phyloP scores from a whole-genome alignment of 208 protist genomes.

The Crithidia expoeki region DNA sequence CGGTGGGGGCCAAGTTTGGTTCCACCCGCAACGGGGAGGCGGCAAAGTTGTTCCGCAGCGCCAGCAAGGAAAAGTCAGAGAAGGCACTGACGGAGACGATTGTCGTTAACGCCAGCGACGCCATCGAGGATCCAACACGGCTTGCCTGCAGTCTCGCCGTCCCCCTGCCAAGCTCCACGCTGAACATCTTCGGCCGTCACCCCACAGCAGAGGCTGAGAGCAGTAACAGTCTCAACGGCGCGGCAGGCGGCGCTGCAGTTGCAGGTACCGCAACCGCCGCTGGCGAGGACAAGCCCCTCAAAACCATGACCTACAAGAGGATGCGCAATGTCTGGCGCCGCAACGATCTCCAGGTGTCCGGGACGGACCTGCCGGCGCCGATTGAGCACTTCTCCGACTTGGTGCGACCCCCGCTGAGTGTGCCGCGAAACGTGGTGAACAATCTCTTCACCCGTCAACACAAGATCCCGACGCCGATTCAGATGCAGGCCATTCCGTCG shows the following conservation, averaged over 20 bases:
- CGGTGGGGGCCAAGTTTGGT: slow-evolving; percentile 68
- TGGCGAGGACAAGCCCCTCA: slow-evolving; percentile 51
- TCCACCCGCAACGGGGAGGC: slow-evolving; percentile 48
- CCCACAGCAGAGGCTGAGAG: background rate
- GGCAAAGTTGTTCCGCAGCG: slow-evolving; percentile 62
- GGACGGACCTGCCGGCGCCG: slow-evolving; percentile 76
- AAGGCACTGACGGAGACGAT: slow-evolving; percentile 19
- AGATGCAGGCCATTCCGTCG: slow-evolving; percentile 96
- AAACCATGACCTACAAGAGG: slow-evolving; percentile 76
- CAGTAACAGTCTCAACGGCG: background rate
- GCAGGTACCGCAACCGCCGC: slow-evolving; percentile 5
- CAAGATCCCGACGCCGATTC: slow-evolving; percentile 94
- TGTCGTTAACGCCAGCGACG: slow-evolving; percentile 7
- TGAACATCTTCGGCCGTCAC: slow-evolving; percentile 58
- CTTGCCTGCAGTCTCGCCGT: slow-evolving; percentile 37
- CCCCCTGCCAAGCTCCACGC: slow-evolving; percentile 47
- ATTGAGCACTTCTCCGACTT: slow-evolving; percentile 89
- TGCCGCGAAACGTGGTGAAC: slow-evolving; percentile 73
- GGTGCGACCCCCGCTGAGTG: slow-evolving; percentile 77
- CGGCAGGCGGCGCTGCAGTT: slow-evolving; percentile 3
- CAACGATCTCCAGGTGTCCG: slow-evolving; percentile 77
- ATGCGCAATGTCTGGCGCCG: slow-evolving; percentile 85
- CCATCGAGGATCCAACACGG: slow-evolving; percentile 15
- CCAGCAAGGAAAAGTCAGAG: slow-evolving; percentile 23
- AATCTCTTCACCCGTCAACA: slow-evolving; percentile 89